These are phyloP conservation scores for Phialemoniopsis sp. DNA, from an alignment of 2,329 filamentous ascomycete genomes.

Conservation along the genomic window DNA sequence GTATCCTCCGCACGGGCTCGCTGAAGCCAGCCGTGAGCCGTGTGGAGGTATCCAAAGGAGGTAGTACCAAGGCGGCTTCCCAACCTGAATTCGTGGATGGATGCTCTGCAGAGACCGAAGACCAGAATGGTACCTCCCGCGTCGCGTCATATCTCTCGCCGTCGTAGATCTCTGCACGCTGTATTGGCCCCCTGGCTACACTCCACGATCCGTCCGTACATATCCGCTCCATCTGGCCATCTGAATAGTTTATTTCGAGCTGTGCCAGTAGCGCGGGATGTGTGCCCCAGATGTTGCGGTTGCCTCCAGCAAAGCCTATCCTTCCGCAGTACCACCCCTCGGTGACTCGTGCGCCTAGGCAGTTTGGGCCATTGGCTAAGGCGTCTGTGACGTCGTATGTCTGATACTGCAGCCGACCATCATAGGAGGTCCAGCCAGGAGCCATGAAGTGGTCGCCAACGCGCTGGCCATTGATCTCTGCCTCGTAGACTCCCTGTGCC, in stretches of 20 bases:
- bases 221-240: too few species aligned
- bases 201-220: neutral
- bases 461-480: slow-evolving; percentile 37
- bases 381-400: slow-evolving; percentile 35
- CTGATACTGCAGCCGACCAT: slow-evolving; percentile 45
- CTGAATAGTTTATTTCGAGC: slow-evolving; percentile 1
- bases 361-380: slow-evolving; percentile 25
- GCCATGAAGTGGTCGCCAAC: slow-evolving; percentile 36
- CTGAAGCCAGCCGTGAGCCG: too few species aligned
- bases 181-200: neutral
- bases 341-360: slow-evolving; percentile 30
- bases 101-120: too few species aligned
- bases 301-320: slow-evolving; percentile 7
- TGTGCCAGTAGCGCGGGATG: neutral
- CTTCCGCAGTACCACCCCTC: slow-evolving; percentile 34
- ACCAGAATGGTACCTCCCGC: too few species aligned
- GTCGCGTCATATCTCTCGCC: neutral
- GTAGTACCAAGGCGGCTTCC: too few species aligned
- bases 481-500: slow-evolving; percentile 37
- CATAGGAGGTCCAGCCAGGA: slow-evolving; percentile 49
- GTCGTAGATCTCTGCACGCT: neutral
- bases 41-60: too few species aligned
- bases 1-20: slow-evolving; percentile 12
- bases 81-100: too few species aligned
- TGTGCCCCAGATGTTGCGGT: slow-evolving; percentile 1